Conservation (phyloP, 441 rosid genomes). For the Syzygium malaccense region DNA sequence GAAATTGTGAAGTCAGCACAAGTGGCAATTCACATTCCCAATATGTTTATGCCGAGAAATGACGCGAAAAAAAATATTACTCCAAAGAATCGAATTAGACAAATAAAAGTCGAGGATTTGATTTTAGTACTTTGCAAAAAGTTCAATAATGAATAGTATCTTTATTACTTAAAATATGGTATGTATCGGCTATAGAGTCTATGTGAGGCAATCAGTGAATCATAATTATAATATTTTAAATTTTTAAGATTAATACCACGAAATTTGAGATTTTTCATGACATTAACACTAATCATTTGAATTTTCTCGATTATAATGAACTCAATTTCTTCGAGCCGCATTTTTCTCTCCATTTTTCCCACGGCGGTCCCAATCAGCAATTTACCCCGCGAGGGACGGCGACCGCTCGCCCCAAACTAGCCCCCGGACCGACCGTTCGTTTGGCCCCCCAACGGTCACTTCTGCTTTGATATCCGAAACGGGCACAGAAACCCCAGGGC, state of each 20-base stretch:
- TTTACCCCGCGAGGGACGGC: background rate
- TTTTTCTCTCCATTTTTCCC: background rate
- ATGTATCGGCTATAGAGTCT: too few species aligned
- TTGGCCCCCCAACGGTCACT: conserved; percentile 30
- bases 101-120: background rate
- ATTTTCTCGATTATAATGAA: background rate
- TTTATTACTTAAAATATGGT: background rate
- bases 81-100: accelerated
- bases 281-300: background rate
- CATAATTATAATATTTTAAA: too few species aligned
- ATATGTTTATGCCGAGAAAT: accelerated
- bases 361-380: background rate
- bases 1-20: background rate
- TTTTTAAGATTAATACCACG: too few species aligned
- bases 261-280: too few species aligned
- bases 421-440: conserved; percentile 20
- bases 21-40: background rate
- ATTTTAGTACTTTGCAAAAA: background rate
- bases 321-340: background rate
- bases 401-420: background rate
- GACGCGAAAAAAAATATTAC: accelerated
- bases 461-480: background rate
- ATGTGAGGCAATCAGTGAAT: too few species aligned
- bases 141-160: background rate
- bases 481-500: background rate